These are phyloP conservation scores for Tremella yokohamensis DNA, from an alignment of 768 basidiomycete species.

Conservation along the genomic window DNA sequence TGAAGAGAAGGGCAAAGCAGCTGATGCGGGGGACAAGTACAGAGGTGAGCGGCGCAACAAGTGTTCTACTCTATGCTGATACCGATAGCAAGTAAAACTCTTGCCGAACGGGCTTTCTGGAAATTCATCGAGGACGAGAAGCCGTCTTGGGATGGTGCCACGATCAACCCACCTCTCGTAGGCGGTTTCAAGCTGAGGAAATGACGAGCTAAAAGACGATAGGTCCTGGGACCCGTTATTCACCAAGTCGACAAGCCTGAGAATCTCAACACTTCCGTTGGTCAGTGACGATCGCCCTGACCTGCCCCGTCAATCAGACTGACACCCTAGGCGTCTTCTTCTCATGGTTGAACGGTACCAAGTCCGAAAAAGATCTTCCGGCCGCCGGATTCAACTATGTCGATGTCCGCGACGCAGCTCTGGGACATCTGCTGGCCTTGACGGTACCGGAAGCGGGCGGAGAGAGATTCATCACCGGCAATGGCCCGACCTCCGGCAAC, in stretches of 20 bases:
- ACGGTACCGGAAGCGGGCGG: constrained; percentile 58
- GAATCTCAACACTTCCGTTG: constrained; percentile 53
- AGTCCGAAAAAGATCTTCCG: constrained; percentile 43
- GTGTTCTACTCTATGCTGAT: constrained; percentile 3
- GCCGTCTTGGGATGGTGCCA: constrained; percentile 42
- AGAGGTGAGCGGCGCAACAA: constrained; percentile 19
- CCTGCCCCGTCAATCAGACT: neutral
- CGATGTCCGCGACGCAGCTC: constrained; percentile 52
- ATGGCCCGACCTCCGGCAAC: constrained; percentile 43
- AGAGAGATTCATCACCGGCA: constrained; percentile 60
- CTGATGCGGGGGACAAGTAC: constrained; percentile 30
- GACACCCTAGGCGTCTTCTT: constrained; percentile 32
- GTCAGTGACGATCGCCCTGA: constrained; percentile 17
- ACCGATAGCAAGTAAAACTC: constrained; percentile 34
- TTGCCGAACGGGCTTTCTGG: constrained; percentile 45
- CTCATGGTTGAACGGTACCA: constrained; percentile 40
- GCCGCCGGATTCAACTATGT: constrained; percentile 36
- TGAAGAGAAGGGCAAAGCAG: constrained; percentile 28
- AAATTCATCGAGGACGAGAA: constrained; percentile 47
- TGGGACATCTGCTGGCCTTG: constrained; percentile 59
- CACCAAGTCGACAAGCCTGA: constrained; percentile 52
- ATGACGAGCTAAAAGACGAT: constrained; percentile 18
- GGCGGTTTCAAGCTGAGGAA: too few relatives aligned
- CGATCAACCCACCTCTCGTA: constrained; percentile 48
- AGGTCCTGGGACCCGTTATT: constrained; percentile 51